Base-by-base conservation (phyloP, 2,329 filamentous ascomycete species). In the Mycocentrospora acerina region DNA sequence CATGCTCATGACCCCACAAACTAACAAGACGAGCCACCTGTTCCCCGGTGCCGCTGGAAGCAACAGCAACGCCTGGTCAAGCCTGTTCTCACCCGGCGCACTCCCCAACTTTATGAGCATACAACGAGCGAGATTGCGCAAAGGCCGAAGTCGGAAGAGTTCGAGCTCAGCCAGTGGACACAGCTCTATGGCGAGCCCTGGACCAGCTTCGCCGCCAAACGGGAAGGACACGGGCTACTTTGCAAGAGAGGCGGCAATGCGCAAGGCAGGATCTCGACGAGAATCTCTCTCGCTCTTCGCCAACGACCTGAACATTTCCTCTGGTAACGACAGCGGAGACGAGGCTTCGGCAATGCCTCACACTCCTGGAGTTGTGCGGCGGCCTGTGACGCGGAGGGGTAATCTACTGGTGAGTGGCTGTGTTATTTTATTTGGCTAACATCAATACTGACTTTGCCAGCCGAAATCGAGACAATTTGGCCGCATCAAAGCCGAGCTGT, bases 391-490 rank as follows among this genome's bases (percentile, higher is more conserved):
- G 6, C 79, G 93, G 35, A 80, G 91, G 42, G 88, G 90, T 7
- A 98, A 95, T 67, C 76, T 98, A 45, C 69, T 98, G 61, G 88
- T 93, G 75, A 64, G 84, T 71, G 29, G 10, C 16, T 35, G 32
- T 22, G 10, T 10, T 4, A n/a, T 3, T 8, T 7, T n/a, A 7
- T 5, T n/a, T 5, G 7, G 1, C 1, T 3, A n/a, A 11, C 9
- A 9, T 9, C 31, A 28, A 41, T 54, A 30, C 48, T 55, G 30
- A 63, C 39, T 29, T 40, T 34, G 8, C 4, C 52, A 94, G 88
- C 93, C 94, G 10, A 98, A 97, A 74, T 93, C 91, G 1, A 95
- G 95, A 70, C 90, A 86, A 0, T 98, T 98, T 66, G 90, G 90
- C 4, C 85, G 93, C 9, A 95, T 98, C 51, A 83, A 88, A 45